phyloP scores from a whole-genome alignment of 179 eudicot species.

The Amaranthus tricolor region DNA sequence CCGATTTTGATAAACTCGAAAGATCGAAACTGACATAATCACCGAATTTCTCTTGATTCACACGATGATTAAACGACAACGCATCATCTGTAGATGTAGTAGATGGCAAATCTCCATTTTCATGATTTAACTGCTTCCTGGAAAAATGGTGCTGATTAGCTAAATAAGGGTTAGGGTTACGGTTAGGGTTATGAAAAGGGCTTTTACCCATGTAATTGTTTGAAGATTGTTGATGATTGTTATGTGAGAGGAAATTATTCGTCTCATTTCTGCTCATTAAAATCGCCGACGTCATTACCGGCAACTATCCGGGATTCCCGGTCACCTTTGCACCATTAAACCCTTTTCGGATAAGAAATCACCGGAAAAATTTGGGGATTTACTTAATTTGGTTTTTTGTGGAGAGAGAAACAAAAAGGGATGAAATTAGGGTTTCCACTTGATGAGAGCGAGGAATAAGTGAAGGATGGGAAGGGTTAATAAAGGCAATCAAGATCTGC shows the following conservation, averaged over 20 bases:
- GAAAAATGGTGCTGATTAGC: conserved; percentile 12
- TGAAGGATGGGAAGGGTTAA: conserved; percentile 38
- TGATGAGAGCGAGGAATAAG: conserved; percentile 56
- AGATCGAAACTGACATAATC: conserved; percentile 43
- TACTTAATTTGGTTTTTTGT: not conserved
- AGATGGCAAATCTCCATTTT: conserved; percentile 23
- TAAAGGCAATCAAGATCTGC: conserved; percentile 83
- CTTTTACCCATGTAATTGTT: conserved; percentile 51
- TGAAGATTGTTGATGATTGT: conserved; percentile 20
- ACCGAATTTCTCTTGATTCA: not conserved
- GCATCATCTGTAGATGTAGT: conserved; percentile 50
- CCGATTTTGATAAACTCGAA: conserved; percentile 38
- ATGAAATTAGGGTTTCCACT: conserved; percentile 42
- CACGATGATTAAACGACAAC: conserved; percentile 45
- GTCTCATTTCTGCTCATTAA: conserved; percentile 56
- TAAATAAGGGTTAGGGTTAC: conserved; percentile 36
- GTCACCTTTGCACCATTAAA: conserved; percentile 1
- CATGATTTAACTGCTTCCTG: conserved; percentile 31
- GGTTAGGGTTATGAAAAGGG: conserved; percentile 2
- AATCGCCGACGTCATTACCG: conserved; percentile 68
- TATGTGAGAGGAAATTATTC: conserved; percentile 29
- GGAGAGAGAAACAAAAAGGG: too few relatives aligned
- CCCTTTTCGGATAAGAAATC: too few relatives aligned
- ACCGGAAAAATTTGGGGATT: not conserved
- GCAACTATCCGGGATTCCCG: conserved; percentile 1